Evolutionary conservation across 2,329 filamentous ascomycete genomes (phyloP).

Genomic region (Neofusicoccum umdonicola): DNA sequence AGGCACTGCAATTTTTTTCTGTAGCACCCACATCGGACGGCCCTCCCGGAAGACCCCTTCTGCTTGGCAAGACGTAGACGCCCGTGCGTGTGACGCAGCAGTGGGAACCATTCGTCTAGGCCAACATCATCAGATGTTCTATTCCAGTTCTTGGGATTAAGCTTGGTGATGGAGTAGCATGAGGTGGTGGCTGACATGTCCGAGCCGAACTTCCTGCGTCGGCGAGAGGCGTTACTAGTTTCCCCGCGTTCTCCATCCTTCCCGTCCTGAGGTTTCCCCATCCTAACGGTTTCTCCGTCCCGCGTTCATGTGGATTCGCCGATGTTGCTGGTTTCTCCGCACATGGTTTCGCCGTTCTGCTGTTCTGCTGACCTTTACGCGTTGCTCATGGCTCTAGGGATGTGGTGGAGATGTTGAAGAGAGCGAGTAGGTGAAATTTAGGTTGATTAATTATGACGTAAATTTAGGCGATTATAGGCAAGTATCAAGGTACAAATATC

Average conservation of each 20-base stretch:
- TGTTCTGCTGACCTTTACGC: not conserved
- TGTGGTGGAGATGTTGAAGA: too few relatives aligned
- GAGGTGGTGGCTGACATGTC: not conserved
- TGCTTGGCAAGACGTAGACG: too few relatives aligned
- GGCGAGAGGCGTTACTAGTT: not conserved
- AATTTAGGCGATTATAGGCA: not conserved
- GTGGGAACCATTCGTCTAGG: not conserved
- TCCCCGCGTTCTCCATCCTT: not conserved
- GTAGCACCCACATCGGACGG: not conserved
- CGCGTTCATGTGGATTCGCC: not conserved
- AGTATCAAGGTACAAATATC: not conserved
- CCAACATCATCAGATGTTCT: not conserved
- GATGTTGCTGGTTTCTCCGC: not conserved
- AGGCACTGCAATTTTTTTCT: not conserved
- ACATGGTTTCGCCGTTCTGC: not conserved
- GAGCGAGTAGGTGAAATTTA: not conserved
- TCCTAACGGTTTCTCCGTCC: constrained; percentile 1
- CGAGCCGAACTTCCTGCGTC: constrained; percentile 4
- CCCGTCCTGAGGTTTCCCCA: not conserved
- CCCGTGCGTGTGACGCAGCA: not conserved
- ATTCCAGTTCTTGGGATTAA: too few relatives aligned
- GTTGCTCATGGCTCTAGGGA: too few relatives aligned
- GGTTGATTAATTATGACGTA: not conserved
- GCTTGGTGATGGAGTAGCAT: not conserved
- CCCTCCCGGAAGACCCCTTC: too few relatives aligned